Percentiles rank a stretch among this genome's conserved stretches.
phyloP scores from a whole-genome alignment of 2,329 filamentous ascomycete species.

The Epichloe sylvatica region DNA sequence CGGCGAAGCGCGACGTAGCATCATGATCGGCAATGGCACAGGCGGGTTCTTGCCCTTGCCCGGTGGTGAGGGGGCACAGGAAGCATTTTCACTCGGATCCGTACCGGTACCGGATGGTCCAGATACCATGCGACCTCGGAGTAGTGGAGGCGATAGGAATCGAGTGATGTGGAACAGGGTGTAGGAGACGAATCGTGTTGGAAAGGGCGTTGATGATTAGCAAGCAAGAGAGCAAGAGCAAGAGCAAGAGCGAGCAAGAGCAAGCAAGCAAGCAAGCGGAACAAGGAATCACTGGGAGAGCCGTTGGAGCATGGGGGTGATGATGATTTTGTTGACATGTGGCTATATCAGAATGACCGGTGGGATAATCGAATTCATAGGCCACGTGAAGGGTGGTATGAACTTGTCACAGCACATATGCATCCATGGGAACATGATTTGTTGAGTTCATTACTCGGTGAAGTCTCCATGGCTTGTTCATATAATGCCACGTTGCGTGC shows the following conservation, averaged over 20 bases:
- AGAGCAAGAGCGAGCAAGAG: too few relatives aligned
- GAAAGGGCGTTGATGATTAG: neutral
- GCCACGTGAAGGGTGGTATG: too few relatives aligned
- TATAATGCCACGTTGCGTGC: too few relatives aligned
- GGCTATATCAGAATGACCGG: neutral
- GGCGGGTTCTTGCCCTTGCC: constrained; percentile 42
- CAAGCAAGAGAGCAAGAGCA: neutral
- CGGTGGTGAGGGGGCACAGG: constrained; percentile 9
- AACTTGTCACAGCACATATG: too few relatives aligned
- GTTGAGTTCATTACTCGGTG: too few relatives aligned
- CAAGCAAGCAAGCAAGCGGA: neutral
- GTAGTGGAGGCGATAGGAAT: constrained; percentile 3
- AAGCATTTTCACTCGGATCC: neutral
- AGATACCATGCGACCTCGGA: neutral
- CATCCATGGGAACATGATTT: neutral
- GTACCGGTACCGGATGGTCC: neutral
- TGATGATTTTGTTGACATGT: neutral
- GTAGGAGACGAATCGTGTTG: neutral
- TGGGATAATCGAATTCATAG: neutral
- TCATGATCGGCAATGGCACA: constrained; percentile 37
- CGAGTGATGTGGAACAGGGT: constrained; percentile 1
- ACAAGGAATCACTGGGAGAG: neutral
- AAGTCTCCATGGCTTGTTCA: too few relatives aligned
- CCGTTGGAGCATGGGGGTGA: neutral
- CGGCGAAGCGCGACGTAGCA: constrained; percentile 38